Conservation (phyloP, 768 basidiomycete genomes). For the Krasilnikovozyma curviuscula region DNA sequence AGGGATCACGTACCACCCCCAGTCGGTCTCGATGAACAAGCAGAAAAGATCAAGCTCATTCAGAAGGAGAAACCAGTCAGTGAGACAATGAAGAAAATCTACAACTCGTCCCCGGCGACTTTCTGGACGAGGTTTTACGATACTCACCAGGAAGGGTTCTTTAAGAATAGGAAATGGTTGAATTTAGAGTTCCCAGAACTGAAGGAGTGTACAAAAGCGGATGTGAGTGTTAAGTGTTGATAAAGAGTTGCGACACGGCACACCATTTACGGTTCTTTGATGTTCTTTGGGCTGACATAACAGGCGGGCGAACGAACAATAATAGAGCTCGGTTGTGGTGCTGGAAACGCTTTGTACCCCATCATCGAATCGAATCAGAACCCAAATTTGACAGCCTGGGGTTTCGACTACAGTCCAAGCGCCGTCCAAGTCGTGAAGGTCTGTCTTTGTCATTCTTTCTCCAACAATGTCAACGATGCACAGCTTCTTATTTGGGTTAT, state of each 20-base stretch:
- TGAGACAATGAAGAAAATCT: constrained; percentile 40
- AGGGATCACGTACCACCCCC: constrained; percentile 29
- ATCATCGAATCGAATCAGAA: constrained; percentile 67
- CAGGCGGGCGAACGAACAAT: constrained; percentile 62
- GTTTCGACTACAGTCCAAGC: constrained; percentile 77
- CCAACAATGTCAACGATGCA: background rate
- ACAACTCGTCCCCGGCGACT: constrained; percentile 21
- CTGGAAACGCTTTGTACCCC: constrained; percentile 88
- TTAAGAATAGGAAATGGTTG: constrained; percentile 87
- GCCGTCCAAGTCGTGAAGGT: constrained; percentile 83
- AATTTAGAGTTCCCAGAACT: constrained; percentile 90
- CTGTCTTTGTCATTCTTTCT: constrained; percentile 11
- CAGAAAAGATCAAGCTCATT: constrained; percentile 45
- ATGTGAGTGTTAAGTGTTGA: constrained; percentile 31
- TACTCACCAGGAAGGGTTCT: constrained; percentile 50
- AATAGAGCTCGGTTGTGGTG: constrained; percentile 84
- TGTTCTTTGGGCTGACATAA: constrained; percentile 1
- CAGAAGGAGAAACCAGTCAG: constrained; percentile 59
- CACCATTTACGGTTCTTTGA: background rate
- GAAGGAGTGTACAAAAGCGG: constrained; percentile 42
- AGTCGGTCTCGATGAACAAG: constrained; percentile 54
- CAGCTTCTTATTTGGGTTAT: constrained; percentile 2
- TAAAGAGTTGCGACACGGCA: background rate
- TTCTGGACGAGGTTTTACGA: constrained; percentile 87
- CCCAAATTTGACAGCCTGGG: constrained; percentile 48